Evolutionary conservation across 2,329 filamentous ascomycete genomes (phyloP), one percentile per base, ranked within the genome.

Genomic region (Botrytis aclada): DNA sequence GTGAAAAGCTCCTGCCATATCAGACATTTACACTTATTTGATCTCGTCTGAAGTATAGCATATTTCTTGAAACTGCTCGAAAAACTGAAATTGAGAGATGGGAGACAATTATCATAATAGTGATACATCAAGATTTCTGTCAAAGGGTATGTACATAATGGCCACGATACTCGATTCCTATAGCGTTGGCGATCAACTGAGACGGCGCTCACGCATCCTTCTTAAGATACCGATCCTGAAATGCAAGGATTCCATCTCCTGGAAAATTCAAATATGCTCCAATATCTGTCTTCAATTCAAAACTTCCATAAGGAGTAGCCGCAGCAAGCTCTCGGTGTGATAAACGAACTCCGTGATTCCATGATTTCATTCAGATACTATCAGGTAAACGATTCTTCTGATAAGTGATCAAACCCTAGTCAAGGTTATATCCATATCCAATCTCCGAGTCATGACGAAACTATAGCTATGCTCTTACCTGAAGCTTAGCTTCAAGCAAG

Each of bases 281-380:
- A 4, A 54, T 18, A 0, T 29, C 4, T 29, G 0, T 3, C 34
- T 29, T 9, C 14, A 14, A 0, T 54, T 54, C 16, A 4, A 5
- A 0, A 29, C 6, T 29, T 7, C n/a, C 18, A 29, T 3, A 29
- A 54, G 6, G 14, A 54, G 6, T 6, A 29, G 14, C 14, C 4
- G 14, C n/a, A 7, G 6, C n/a, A 18, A 8, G 4, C 0, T 18
- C 1, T 54, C 14, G 14, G n/a, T 54, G 3, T 29, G n/a, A 54
- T 29, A 54, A 54, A 29, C 7, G n/a, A 29, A 54, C 1, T 54
- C 14, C 14, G 3, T 29, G 18, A 54, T 9, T 16, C 25, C n/a
- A 18, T 54, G 6, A 3, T 54, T 54, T 6, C 14, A 54, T 8
- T 18, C 8, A 29, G n/a, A 54, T 25, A 54, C 3, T 8, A 29